Evolutionary conservation across 495 filamentous ascomycete genomes (phyloP).

Genomic region (Aspergillus indologenus): DNA sequence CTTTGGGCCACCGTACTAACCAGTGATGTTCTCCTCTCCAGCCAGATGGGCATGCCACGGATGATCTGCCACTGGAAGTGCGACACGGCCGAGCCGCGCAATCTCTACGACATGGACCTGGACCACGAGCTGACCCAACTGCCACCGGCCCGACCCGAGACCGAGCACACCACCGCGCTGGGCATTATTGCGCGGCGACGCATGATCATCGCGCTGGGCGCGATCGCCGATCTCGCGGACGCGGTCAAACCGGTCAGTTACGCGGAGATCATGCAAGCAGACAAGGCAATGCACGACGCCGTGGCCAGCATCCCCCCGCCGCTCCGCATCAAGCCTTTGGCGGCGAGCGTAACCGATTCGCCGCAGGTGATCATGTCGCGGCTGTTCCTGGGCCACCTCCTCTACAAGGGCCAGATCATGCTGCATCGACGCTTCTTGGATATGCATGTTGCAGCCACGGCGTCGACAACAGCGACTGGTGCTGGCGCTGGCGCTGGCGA

Average conservation of each 20-base stretch:
- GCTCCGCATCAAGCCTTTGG: slow-evolving; percentile 31
- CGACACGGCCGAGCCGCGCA: slow-evolving; percentile 32
- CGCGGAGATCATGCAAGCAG: slow-evolving; percentile 34
- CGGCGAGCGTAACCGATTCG: slow-evolving; percentile 34
- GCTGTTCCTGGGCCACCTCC: slow-evolving; percentile 30
- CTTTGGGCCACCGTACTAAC: slow-evolving; percentile 7
- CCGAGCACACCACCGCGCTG: slow-evolving; percentile 29
- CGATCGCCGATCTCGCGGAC: slow-evolving; percentile 28
- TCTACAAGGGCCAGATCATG: slow-evolving; percentile 36
- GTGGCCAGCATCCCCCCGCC: slow-evolving; percentile 26
- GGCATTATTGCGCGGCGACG: slow-evolving; percentile 32
- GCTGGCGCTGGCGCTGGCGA: no score
- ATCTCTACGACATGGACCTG: slow-evolving; percentile 34
- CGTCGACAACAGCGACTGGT: background rate
- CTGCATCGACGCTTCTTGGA: slow-evolving; percentile 35
- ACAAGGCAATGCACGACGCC: slow-evolving; percentile 30
- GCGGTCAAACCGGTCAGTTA: slow-evolving; percentile 28
- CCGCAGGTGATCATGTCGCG: slow-evolving; percentile 37
- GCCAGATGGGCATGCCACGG: slow-evolving; percentile 19
- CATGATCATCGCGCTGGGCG: slow-evolving; percentile 31
- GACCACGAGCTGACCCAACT: slow-evolving; percentile 23
- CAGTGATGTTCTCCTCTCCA: background rate
- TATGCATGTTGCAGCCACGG: slow-evolving; percentile 8
- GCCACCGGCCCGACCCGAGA: slow-evolving; percentile 29
- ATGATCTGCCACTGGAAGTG: slow-evolving; percentile 28